Percentiles rank a stretch among this genome's conserved stretches.
phyloP scores from a whole-genome alignment of 139 green algal genomes.

The Dunaliella primolecta region DNA sequence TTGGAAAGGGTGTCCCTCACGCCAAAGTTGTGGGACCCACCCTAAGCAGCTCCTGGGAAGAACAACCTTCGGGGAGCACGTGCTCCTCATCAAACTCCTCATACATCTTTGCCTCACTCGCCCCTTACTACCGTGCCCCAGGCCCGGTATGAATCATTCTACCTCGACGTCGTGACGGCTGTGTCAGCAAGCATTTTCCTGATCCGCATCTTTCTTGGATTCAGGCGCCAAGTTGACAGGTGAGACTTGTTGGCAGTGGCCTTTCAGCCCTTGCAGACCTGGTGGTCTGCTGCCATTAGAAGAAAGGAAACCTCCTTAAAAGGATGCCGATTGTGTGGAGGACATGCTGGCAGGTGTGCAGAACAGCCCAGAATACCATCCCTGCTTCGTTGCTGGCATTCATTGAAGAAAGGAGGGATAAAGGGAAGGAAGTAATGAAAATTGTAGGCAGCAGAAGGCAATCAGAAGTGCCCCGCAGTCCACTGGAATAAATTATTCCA shows the following conservation, averaged over 20 bases:
- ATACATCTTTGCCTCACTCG: too few relatives aligned
- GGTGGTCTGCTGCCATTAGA: too few relatives aligned
- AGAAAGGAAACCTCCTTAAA: not conserved
- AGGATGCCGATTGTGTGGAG: not conserved
- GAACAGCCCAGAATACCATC: too few relatives aligned
- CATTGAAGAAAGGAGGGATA: not conserved
- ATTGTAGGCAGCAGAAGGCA: too few relatives aligned
- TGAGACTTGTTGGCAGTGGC: not conserved
- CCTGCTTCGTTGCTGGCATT: not conserved
- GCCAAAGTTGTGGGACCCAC: too few relatives aligned
- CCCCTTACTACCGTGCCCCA: too few relatives aligned
- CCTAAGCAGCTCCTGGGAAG: too few relatives aligned
- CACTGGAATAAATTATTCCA: too few relatives aligned
- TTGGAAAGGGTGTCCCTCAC: too few relatives aligned
- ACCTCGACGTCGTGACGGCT: slow-evolving; percentile 25
- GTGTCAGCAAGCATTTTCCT: slow-evolving; percentile 23
- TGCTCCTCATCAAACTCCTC: too few relatives aligned
- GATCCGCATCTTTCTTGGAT: slow-evolving; percentile 34
- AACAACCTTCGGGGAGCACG: too few relatives aligned
- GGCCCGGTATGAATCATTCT: slow-evolving; percentile 29
- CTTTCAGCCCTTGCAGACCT: not conserved
- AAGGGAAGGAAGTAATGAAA: not conserved
- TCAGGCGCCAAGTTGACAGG: slow-evolving; percentile 37
- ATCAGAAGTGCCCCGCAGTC: too few relatives aligned
- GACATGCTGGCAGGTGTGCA: not conserved